phyloP scores from a whole-genome alignment of 176 grass and related monocot species.

The Hordeum vulgare region DNA sequence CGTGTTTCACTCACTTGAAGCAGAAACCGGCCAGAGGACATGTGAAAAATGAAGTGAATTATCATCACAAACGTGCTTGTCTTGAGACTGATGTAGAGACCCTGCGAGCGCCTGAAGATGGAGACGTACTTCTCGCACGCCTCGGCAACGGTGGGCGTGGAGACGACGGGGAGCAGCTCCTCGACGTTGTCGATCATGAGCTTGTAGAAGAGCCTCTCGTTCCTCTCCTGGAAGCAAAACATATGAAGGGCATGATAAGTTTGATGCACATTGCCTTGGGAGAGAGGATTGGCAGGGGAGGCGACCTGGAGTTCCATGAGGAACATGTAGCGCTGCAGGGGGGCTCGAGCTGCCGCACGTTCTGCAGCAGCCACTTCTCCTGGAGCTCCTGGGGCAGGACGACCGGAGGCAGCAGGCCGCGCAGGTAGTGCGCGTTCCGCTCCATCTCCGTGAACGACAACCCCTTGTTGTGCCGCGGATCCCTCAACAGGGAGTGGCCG shows the following conservation, averaged over 20 bases:
- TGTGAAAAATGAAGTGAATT: neutral
- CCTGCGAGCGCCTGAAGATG: constrained; percentile 69
- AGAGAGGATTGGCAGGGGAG: too few relatives aligned
- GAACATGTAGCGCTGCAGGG: constrained; percentile 69
- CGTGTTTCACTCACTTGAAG: neutral
- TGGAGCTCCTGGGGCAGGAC: constrained; percentile 52
- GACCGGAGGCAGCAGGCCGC: constrained; percentile 54
- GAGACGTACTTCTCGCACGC: constrained; percentile 92
- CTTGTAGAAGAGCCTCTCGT: constrained; percentile 86
- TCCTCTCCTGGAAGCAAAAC: constrained; percentile 42
- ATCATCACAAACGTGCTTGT: constrained; percentile 44
- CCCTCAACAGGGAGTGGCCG: constrained; percentile 56
- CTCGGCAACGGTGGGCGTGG: constrained; percentile 94
- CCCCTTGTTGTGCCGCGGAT: constrained; percentile 80
- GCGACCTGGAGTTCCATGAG: constrained; percentile 79
- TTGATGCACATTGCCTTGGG: too few relatives aligned
- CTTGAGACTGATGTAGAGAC: constrained; percentile 79
- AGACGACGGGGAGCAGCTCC: constrained; percentile 85
- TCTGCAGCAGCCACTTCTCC: constrained; percentile 90
- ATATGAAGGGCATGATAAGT: too few relatives aligned
- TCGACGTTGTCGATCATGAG: constrained; percentile 86
- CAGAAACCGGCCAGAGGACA: too few relatives aligned
- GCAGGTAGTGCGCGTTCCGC: constrained; percentile 68
- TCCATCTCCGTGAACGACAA: constrained; percentile 64
- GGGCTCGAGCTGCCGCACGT: constrained; percentile 62